Base-by-base conservation (phyloP, 257 asterid species). In the Scutellaria barbata region DNA sequence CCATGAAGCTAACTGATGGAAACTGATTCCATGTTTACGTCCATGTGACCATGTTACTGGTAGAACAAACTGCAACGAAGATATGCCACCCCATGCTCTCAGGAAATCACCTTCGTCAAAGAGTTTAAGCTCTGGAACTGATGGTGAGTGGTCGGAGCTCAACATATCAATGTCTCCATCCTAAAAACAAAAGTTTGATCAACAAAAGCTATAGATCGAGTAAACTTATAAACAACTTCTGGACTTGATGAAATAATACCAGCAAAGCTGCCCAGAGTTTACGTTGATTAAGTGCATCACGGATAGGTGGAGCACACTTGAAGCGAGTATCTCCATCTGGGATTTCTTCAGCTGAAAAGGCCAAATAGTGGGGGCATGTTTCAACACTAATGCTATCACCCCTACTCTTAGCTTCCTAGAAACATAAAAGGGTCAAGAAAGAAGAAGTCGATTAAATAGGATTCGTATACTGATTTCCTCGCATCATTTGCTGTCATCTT, bases 361-460 rank as follows among this genome's bases (percentile, higher is more conserved):
- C 98, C 81, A 94, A 82, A 81, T 94, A 91, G 80, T 91, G 99
- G 60, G 99, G 99, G 86, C 98, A 94, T 10, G 99, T 94, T 83
- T 94, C 99, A 52, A 94, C 96, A 1, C 89, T 85, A 68, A 94
- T 47, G 67, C 96, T 94, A 66, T 91, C 96, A 63, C 99, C 98
- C 0, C 74, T 85, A 62, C 75, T 80, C 83, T 87, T 94, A 76
- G 98, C 98, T 81, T 88, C 95, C 99, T 94, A 73, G 8, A 54
- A 12, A 22, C 50, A 69, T 22, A 25, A 20, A 74, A 8, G 10
- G 22, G 10, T 43, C 20, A 5, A 52, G 37, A 13, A 65, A 48
- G 47, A 30, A 59, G 0, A 64, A 63, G 30, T 30, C 22, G 17
- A 62, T 62, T 50, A 50, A 63, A 62, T 7, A 40, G 11, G 66